Percentiles rank a stretch among this genome's conserved stretches.
Evolutionary conservation across 345 rosid genomes (phyloP).

Genomic region (Reutealis trisperma): DNA sequence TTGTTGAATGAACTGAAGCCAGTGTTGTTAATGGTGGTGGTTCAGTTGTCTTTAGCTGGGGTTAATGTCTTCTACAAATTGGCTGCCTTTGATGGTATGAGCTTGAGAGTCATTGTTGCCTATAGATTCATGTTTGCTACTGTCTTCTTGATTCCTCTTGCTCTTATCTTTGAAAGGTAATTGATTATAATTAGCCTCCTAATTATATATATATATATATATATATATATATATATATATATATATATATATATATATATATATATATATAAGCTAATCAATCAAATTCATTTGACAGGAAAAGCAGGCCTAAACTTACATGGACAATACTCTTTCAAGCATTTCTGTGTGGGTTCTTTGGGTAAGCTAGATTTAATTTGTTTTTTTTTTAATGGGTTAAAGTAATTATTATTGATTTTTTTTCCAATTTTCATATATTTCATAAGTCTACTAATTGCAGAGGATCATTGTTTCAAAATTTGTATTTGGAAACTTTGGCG

Average conservation of each 20-base stretch:
- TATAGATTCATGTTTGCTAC: constrained; percentile 18
- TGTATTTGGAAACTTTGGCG: constrained; percentile 7
- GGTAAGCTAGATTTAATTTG: background rate
- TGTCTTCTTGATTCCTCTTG: constrained; percentile 16
- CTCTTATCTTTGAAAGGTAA: constrained; percentile 23
- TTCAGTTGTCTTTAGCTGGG: constrained; percentile 10
- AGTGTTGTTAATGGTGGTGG: constrained; percentile 9
- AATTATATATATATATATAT: background rate
- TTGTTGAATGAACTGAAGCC: constrained; percentile 7
- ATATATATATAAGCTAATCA: no score
- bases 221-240: no score
- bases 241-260: no score
- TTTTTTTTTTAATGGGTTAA: no score
- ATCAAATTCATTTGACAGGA: background rate
- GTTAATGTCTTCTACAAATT: constrained; percentile 14
- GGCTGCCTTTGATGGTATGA: constrained; percentile 16
- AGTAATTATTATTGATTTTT: no score
- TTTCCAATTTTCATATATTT: background rate
- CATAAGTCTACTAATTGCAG: background rate
- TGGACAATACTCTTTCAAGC: constrained; percentile 8
- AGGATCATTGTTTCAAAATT: constrained; percentile 13
- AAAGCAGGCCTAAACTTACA: constrained; percentile 17
- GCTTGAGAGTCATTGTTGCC: constrained; percentile 10
- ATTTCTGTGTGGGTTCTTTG: constrained; percentile 9
- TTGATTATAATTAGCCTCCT: background rate